phyloP scores from a whole-genome alignment of 768 basidiomycete genomes.

The Hysterangium stoloniferum region DNA sequence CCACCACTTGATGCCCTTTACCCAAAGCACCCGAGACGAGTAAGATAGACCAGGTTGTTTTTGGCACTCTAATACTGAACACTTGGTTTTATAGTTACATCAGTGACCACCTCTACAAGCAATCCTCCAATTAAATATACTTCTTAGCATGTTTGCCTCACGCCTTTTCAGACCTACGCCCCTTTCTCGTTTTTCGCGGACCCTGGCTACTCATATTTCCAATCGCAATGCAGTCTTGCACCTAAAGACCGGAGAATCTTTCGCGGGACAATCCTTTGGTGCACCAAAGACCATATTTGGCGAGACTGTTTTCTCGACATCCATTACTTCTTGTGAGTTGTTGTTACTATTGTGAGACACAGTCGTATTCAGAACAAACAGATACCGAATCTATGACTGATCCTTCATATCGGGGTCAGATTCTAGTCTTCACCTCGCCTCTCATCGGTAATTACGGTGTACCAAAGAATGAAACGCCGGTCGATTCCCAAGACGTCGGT shows the following conservation, averaged over 20 bases:
- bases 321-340: constrained; percentile 92
- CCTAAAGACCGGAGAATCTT: constrained; percentile 90
- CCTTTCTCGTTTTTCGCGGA: constrained; percentile 43
- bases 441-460: constrained; percentile 99
- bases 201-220: constrained; percentile 56
- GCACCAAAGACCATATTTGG: constrained; percentile 82
- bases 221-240: constrained; percentile 62
- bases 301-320: constrained; percentile 98
- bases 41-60: constrained; percentile 31
- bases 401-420: constrained; percentile 96
- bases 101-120: constrained; percentile 85
- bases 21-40: constrained; percentile 86
- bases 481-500: constrained; percentile 71
- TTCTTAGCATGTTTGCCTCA: constrained; percentile 36
- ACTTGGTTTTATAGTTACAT: constrained; percentile 52
- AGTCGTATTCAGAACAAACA: constrained; percentile 25
- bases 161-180: constrained; percentile 46
- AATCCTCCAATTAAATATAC: constrained; percentile 28
- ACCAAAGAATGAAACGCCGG: constrained; percentile 67
- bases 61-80: too few species aligned
- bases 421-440: constrained; percentile 96
- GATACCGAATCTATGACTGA: constrained; percentile 99
- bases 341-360: neutral
- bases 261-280: constrained; percentile 85
- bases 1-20: constrained; percentile 57